Conservation (phyloP, 169 alveolate genomes). For the Eimeria sp. region DNA sequence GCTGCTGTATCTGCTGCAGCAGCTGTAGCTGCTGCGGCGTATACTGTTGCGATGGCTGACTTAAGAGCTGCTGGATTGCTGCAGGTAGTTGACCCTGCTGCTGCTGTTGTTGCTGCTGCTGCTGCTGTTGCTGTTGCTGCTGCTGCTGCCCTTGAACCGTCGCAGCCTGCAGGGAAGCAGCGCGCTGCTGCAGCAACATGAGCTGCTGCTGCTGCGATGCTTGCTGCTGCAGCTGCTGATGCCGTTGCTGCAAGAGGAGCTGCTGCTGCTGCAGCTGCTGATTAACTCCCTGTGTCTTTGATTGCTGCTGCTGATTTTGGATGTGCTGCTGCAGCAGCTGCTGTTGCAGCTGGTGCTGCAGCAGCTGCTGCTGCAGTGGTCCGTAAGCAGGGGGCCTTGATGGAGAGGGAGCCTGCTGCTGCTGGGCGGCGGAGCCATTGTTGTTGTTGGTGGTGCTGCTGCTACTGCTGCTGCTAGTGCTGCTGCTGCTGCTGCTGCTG, state of each 20-base stretch:
- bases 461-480: constrained; percentile 42
- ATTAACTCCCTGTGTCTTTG: constrained; percentile 34
- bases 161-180: neutral
- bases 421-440: constrained; percentile 45
- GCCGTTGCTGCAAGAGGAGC: constrained; percentile 53
- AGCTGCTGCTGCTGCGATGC: constrained; percentile 72
- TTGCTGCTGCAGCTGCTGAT: constrained; percentile 59
- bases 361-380: constrained; percentile 76
- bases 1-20: constrained; percentile 66
- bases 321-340: constrained; percentile 64
- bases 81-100: constrained; percentile 47
- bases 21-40: constrained; percentile 61
- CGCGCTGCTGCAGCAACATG: constrained; percentile 38
- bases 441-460: constrained; percentile 28
- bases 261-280: constrained; percentile 74
- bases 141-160: constrained; percentile 56
- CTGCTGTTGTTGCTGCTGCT: constrained; percentile 19
- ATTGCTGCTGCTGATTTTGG: constrained; percentile 61
- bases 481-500: constrained; percentile 50
- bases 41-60: constrained; percentile 61
- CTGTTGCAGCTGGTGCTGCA: constrained; percentile 75
- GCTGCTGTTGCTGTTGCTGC: constrained; percentile 52
- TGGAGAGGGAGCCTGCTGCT: constrained; percentile 65
- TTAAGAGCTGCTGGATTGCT: constrained; percentile 11
- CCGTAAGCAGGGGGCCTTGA: constrained; percentile 36